phyloP scores from a whole-genome alignment of 2,329 filamentous ascomycete genomes.

The Madurella fahalii region DNA sequence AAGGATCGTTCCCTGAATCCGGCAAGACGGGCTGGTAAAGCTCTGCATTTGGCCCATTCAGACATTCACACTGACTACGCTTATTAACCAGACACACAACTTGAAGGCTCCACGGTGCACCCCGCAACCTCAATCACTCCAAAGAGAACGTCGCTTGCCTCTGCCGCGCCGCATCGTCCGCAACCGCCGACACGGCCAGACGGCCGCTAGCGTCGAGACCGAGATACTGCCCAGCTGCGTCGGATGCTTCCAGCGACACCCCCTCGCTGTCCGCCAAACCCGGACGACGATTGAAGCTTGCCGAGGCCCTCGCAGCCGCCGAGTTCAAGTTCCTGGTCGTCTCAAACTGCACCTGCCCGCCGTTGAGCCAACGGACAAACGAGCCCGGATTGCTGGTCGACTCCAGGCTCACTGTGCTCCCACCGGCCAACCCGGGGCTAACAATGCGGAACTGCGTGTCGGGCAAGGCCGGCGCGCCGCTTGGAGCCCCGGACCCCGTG shows the following conservation, averaged over 20 bases:
- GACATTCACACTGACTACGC: too few species aligned
- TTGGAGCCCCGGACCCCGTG: constrained; percentile 2
- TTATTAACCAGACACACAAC: too few species aligned
- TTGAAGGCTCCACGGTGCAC: too few species aligned
- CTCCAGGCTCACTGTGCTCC: constrained; percentile 25
- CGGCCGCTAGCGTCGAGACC: constrained; percentile 5
- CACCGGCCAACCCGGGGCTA: constrained; percentile 23
- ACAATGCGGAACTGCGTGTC: constrained; percentile 27
- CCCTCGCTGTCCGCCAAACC: constrained; percentile 31
- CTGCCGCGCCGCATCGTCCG: background rate
- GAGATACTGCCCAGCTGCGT: constrained; percentile 14
- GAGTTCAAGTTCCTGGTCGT: constrained; percentile 1
- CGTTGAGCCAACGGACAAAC: constrained; percentile 15
- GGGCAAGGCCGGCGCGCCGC: constrained; percentile 6
- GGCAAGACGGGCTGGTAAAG: too few species aligned
- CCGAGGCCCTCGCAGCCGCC: constrained; percentile 9
- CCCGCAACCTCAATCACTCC: too few species aligned
- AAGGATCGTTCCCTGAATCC: too few species aligned
- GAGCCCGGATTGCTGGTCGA: constrained; percentile 24
- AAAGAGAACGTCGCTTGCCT: constrained; percentile 14
- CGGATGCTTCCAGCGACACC: constrained; percentile 23
- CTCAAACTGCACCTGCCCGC: constrained; percentile 13
- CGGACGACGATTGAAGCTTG: constrained; percentile 20
- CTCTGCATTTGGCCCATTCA: too few species aligned
- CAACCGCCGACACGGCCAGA: background rate